Conservation (phyloP, 2,329 filamentous ascomycete genomes). For the Aspergillus clavatus region DNA sequence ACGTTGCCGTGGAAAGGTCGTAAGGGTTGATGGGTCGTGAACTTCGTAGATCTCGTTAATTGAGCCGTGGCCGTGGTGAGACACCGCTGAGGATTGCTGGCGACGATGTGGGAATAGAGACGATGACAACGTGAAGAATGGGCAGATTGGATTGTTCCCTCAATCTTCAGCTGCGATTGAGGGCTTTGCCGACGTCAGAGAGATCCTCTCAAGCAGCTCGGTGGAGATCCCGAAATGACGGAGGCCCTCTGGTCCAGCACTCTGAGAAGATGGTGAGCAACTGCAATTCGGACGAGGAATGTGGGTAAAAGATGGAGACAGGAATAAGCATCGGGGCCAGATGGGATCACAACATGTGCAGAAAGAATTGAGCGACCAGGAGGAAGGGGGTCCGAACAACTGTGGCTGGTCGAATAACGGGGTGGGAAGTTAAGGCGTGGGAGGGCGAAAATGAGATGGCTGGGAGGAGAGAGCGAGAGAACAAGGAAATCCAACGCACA, state of each 20-base stretch:
- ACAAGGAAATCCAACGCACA: slow-evolving; percentile 9
- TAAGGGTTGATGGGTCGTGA: slow-evolving; percentile 47
- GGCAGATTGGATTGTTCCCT: background rate
- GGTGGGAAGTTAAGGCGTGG: slow-evolving; percentile 11
- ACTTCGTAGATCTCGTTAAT: slow-evolving; percentile 53
- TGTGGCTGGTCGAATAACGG: slow-evolving; percentile 33
- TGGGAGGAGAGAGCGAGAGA: slow-evolving; percentile 27
- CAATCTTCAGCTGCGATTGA: slow-evolving; percentile 9
- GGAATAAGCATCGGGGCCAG: slow-evolving; percentile 8
- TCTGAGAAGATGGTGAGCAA: slow-evolving; percentile 7
- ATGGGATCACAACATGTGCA: slow-evolving; percentile 8
- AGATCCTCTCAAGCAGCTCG: slow-evolving; percentile 8
- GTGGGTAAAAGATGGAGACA: slow-evolving; percentile 19
- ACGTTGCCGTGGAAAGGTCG: slow-evolving; percentile 42
- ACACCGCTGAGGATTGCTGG: slow-evolving; percentile 37
- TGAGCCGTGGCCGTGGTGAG: slow-evolving; percentile 35
- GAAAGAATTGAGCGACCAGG: slow-evolving; percentile 10
- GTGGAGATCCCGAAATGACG: slow-evolving; percentile 6
- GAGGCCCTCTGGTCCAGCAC: slow-evolving; percentile 8
- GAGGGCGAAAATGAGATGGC: slow-evolving; percentile 43
- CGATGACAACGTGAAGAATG: slow-evolving; percentile 30
- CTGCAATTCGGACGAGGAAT: slow-evolving; percentile 18
- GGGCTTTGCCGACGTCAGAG: slow-evolving; percentile 9
- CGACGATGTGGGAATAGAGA: slow-evolving; percentile 19
- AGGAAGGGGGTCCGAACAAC: slow-evolving; percentile 10